Evolutionary conservation across 2,329 filamentous ascomycete species (phyloP).

Genomic region (Cladophialophora bantiana): DNA sequence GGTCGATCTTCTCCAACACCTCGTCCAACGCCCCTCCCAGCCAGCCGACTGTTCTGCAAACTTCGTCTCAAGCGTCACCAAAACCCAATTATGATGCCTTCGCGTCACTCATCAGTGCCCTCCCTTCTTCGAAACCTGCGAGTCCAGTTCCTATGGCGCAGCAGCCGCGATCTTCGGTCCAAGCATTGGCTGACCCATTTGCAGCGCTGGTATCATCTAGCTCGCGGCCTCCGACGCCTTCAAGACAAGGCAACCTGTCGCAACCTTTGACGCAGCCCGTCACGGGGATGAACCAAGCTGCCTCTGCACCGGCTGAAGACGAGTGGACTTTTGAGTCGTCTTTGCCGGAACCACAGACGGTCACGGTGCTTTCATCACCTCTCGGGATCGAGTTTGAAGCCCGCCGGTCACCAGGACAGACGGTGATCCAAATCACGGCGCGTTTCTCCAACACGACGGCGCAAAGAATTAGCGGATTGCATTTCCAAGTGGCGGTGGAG

Average conservation of each 20-base stretch:
- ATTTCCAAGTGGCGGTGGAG: constrained; percentile 91
- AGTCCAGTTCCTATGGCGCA: constrained; percentile 55
- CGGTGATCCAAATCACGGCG: constrained; percentile 72
- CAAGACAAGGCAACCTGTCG: constrained; percentile 38
- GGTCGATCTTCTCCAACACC: constrained; percentile 31
- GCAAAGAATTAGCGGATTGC: constrained; percentile 76
- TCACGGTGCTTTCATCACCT: constrained; percentile 72
- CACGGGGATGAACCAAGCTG: constrained; percentile 29
- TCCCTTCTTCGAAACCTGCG: constrained; percentile 57
- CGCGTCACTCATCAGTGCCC: constrained; percentile 57
- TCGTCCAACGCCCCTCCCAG: constrained; percentile 36
- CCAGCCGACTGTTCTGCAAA: constrained; percentile 50
- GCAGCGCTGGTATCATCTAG: constrained; percentile 62
- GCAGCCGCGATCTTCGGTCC: constrained; percentile 48
- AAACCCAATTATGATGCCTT: constrained; percentile 66
- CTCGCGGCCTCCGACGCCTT: constrained; percentile 56
- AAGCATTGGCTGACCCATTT: constrained; percentile 64
- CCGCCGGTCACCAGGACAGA: constrained; percentile 58
- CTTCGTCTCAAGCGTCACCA: constrained; percentile 45
- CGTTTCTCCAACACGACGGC: constrained; percentile 83
- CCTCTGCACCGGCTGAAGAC: constrained; percentile 64
- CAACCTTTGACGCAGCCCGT: constrained; percentile 38
- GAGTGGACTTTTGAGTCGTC: constrained; percentile 95
- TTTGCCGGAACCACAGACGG: constrained; percentile 72
- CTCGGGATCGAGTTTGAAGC: constrained; percentile 78